phyloP scores from a whole-genome alignment of 139 green algal genomes.

The Volvox africanus region DNA sequence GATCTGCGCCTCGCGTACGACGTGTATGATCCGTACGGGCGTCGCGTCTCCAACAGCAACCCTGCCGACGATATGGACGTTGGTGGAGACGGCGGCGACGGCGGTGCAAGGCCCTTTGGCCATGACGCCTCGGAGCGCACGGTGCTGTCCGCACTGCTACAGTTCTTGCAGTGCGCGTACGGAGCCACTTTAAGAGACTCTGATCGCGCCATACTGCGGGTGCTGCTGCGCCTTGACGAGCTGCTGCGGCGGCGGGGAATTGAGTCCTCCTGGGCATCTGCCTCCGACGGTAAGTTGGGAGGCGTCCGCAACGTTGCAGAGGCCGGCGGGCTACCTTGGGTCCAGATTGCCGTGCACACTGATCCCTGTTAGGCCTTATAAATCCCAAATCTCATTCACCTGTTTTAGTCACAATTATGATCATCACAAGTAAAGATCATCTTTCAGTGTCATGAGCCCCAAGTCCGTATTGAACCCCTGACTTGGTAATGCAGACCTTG shows the following conservation, averaged over 20 bases:
- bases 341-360: too few relatives aligned
- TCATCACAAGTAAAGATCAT: too few relatives aligned
- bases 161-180: conserved; percentile 70
- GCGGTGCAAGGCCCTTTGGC: not conserved
- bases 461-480: too few relatives aligned
- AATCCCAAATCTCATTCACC: too few relatives aligned
- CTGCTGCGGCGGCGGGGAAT: conserved; percentile 26
- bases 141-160: conserved; percentile 60
- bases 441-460: too few relatives aligned
- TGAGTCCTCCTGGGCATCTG: too few relatives aligned
- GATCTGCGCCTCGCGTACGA: conserved; percentile 61
- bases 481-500: too few relatives aligned
- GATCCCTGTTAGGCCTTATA: too few relatives aligned
- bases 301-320: too few relatives aligned
- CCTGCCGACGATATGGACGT: not conserved
- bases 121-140: not conserved
- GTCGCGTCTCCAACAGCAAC: not conserved
- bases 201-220: conserved; percentile 69
- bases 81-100: not conserved
- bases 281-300: not conserved
- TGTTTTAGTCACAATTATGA: too few relatives aligned
- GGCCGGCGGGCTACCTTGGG: too few relatives aligned
- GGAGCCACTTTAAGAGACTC: conserved; percentile 58
- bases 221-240: conserved; percentile 68
- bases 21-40: not conserved